phyloP scores from a whole-genome alignment of 2,329 filamentous ascomycete species.

The Didymellaceae sp. region DNA sequence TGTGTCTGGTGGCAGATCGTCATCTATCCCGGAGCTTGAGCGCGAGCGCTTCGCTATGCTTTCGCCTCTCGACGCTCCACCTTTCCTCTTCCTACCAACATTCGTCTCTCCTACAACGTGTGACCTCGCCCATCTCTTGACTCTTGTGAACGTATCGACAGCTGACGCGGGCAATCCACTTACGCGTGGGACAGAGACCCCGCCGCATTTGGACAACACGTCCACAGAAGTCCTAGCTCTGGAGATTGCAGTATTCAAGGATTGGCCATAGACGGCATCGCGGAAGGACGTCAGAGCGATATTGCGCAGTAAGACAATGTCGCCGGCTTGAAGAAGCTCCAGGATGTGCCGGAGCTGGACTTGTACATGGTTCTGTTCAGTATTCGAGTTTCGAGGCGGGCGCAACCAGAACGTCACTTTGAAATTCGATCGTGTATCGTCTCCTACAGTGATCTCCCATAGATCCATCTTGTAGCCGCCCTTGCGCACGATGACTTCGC shows the following conservation, averaged over 20 bases:
- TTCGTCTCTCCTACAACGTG: constrained; percentile 63
- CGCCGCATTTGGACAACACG: constrained; percentile 66
- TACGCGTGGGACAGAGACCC: constrained; percentile 56
- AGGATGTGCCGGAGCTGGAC: constrained; percentile 50
- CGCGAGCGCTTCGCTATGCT: constrained; percentile 21
- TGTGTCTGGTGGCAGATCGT: constrained; percentile 42
- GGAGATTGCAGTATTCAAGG: constrained; percentile 73
- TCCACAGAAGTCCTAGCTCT: constrained; percentile 69
- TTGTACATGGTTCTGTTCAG: constrained; percentile 28
- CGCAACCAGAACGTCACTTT: constrained; percentile 83
- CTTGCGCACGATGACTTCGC: constrained; percentile 71
- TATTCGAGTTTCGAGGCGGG: constrained; percentile 28
- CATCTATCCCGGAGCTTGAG: constrained; percentile 17
- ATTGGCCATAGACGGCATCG: constrained; percentile 83
- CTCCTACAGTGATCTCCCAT: constrained; percentile 65
- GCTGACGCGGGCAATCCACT: constrained; percentile 56
- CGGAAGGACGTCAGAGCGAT: constrained; percentile 79
- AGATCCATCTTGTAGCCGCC: constrained; percentile 59
- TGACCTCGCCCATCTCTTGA: constrained; percentile 75
- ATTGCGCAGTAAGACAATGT: constrained; percentile 80
- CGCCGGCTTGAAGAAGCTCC: constrained; percentile 66
- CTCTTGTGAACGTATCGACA: constrained; percentile 67
- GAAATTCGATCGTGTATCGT: constrained; percentile 84
- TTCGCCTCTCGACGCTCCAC: constrained; percentile 7
- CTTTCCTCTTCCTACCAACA: constrained; percentile 29